phyloP scores from a whole-genome alignment of 2,329 filamentous ascomycete species.

The Aspergillus costaricaensis region DNA sequence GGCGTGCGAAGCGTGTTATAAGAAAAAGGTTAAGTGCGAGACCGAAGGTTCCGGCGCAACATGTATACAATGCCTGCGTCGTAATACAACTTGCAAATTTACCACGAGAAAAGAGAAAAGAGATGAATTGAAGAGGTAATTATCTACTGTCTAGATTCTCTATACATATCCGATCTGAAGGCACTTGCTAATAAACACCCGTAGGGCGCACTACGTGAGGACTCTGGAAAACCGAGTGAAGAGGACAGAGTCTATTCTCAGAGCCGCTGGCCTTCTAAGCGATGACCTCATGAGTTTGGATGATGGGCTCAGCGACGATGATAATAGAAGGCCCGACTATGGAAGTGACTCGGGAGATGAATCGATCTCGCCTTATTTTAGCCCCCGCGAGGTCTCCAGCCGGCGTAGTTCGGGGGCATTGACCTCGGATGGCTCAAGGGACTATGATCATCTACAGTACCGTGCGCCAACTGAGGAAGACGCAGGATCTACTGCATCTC shows the following conservation, averaged over 20 bases:
- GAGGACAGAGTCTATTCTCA: slow-evolving; percentile 83
- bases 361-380: slow-evolving; percentile 34
- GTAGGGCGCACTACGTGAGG: slow-evolving; percentile 88
- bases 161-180: not conserved
- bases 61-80: slow-evolving; percentile 89
- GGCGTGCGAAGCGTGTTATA: slow-evolving; percentile 91
- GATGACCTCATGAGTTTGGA: slow-evolving; percentile 69
- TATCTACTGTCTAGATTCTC: not conserved
- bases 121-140: slow-evolving; percentile 83
- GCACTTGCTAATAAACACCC: slow-evolving; percentile 12
- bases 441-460: not conserved
- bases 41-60: slow-evolving; percentile 71
- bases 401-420: slow-evolving; percentile 4
- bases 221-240: slow-evolving; percentile 88
- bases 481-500: not conserved
- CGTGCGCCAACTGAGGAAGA: slow-evolving; percentile 4
- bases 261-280: slow-evolving; percentile 76
- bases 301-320: slow-evolving; percentile 24
- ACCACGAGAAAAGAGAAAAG: slow-evolving; percentile 93
- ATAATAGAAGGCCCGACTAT: slow-evolving; percentile 17
- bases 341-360: slow-evolving; percentile 43
- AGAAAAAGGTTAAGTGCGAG: slow-evolving; percentile 88
- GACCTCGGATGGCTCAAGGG: not conserved
- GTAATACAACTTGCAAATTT: slow-evolving; percentile 91
- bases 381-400: slow-evolving; percentile 4